These are phyloP conservation scores for Microsporum canis DNA, from an alignment of 2,329 filamentous ascomycete genomes.

Conservation along the genomic window DNA sequence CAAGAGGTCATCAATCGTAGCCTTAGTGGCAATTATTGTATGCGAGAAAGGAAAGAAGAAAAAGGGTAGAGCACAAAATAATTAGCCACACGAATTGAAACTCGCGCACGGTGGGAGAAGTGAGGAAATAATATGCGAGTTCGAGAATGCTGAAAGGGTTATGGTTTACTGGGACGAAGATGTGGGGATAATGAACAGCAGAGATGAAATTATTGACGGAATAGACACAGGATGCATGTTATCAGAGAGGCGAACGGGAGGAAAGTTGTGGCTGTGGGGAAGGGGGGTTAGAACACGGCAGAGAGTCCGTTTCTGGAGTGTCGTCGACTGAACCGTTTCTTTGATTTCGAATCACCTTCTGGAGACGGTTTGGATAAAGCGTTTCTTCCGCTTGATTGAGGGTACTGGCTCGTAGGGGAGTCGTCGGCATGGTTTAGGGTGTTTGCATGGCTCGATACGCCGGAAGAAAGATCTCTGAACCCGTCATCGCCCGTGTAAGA, in stretches of 20 bases:
- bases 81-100: slow-evolving; percentile 19
- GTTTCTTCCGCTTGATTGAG: slow-evolving; percentile 31
- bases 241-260: not conserved
- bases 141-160: not conserved
- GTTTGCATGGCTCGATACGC: slow-evolving; percentile 54
- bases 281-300: slow-evolving; percentile 58
- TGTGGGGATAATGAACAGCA: not conserved
- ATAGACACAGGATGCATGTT: not conserved
- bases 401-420: slow-evolving; percentile 24
- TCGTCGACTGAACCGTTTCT: slow-evolving; percentile 71
- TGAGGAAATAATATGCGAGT: not conserved
- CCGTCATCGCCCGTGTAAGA: slow-evolving; percentile 56
- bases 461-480: slow-evolving; percentile 58
- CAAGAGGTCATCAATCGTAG: slow-evolving; percentile 13
- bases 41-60: slow-evolving; percentile 11
- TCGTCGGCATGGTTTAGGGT: slow-evolving; percentile 35
- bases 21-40: slow-evolving; percentile 1
- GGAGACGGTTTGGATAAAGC: slow-evolving; percentile 29
- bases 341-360: slow-evolving; percentile 41
- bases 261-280: not conserved
- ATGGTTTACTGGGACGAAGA: not conserved
- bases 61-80: slow-evolving; percentile 15
- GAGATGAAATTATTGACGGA: not conserved
- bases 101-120: not conserved
- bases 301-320: slow-evolving; percentile 92